A percentile compares a stretch with the other conserved stretches of the same genome.
Evolutionary conservation across 148 eudicot species (phyloP).

Genomic region (Agrostemma githago): DNA sequence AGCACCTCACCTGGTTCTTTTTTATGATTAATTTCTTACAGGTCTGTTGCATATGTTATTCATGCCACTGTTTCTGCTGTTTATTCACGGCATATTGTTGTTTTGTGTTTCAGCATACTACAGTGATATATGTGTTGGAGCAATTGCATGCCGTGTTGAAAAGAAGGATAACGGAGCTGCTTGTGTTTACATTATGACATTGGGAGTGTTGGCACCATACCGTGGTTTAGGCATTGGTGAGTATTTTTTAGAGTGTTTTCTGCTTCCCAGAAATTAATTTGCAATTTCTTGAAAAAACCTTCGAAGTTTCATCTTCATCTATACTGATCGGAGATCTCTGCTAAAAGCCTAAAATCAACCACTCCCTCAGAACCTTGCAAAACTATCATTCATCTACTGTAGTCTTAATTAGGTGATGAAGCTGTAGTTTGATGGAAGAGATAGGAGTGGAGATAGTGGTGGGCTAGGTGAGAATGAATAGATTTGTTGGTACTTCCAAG

Average conservation of each 20-base stretch:
- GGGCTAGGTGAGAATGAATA: neutral
- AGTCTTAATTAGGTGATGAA: neutral
- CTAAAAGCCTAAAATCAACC: too few species aligned
- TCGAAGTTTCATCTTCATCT: too few species aligned
- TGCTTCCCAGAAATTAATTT: neutral
- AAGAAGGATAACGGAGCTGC: slow-evolving; percentile 73
- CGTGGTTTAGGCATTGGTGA: slow-evolving; percentile 92
- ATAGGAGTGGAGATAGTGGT: neutral
- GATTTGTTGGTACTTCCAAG: neutral
- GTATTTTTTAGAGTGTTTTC: slow-evolving; percentile 17
- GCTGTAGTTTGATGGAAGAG: neutral
- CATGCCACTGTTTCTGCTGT: neutral
- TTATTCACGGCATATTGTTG: neutral
- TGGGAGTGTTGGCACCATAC: slow-evolving; percentile 97
- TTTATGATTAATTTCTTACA: neutral
- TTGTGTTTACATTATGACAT: slow-evolving; percentile 88
- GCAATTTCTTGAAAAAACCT: too few species aligned
- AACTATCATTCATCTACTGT: too few species aligned
- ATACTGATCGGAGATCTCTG: too few species aligned
- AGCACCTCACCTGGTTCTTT: neutral
- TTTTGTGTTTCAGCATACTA: slow-evolving; percentile 61
- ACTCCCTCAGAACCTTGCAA: too few species aligned
- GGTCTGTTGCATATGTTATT: neutral
- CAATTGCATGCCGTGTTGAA: slow-evolving; percentile 90
- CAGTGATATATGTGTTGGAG: slow-evolving; percentile 91